phyloP scores from a whole-genome alignment of 2,329 filamentous ascomycete genomes.

The Microdochium nivale region DNA sequence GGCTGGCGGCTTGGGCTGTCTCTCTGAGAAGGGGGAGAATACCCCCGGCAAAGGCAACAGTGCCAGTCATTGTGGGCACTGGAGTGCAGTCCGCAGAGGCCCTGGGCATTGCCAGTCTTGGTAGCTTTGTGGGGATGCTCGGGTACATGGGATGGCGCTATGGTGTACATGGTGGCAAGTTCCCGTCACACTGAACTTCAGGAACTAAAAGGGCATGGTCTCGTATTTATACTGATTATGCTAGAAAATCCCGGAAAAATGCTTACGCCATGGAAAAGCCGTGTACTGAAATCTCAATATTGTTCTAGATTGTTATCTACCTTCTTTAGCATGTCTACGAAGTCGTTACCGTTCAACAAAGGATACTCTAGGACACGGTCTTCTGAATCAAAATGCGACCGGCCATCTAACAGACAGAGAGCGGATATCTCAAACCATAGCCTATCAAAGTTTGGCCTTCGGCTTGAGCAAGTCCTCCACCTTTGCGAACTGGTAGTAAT shows the following conservation, averaged over 20 bases:
- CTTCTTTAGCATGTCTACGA: too few species aligned
- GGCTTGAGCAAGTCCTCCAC: conserved; percentile 49
- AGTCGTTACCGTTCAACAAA: too few species aligned
- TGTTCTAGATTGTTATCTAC: background rate
- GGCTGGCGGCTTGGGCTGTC: conserved; percentile 17
- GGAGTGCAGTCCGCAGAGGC: conserved; percentile 4
- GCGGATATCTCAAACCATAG: conserved; percentile 5
- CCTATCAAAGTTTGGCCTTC: conserved; percentile 38
- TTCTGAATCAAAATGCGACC: background rate
- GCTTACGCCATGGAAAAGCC: background rate
- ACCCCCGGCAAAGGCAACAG: conserved; percentile 4
- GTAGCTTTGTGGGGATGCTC: conserved; percentile 38
- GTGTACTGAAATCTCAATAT: background rate
- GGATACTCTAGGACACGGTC: too few species aligned
- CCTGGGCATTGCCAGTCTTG: conserved; percentile 35
- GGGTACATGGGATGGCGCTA: conserved; percentile 42
- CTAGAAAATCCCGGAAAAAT: background rate
- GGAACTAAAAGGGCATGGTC: background rate
- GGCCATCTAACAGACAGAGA: too few species aligned
- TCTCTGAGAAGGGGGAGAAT: conserved; percentile 16
- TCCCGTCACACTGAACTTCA: conserved; percentile 15
- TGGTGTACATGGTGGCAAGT: conserved; percentile 34
- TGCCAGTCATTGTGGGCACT: too few species aligned
- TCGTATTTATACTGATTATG: background rate
- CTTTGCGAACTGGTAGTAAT: conserved; percentile 70